A percentile compares a stretch with the other conserved stretches of the same genome.
Evolutionary conservation across 306 rosid species (phyloP).

Genomic region (Albizia julibrissin): DNA sequence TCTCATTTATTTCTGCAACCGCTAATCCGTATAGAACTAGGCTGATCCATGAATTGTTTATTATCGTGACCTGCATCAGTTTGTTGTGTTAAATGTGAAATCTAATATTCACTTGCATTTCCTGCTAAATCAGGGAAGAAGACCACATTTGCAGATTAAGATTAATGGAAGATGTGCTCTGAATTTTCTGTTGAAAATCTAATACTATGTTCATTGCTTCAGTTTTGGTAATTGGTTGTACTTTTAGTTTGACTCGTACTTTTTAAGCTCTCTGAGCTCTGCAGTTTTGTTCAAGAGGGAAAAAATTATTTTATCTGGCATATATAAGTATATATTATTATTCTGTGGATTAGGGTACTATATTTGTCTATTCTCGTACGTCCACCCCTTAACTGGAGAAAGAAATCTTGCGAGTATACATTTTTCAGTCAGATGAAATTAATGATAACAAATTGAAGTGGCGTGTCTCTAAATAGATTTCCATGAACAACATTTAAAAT

Average conservation of each 20-base stretch:
- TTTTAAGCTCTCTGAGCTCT: neutral
- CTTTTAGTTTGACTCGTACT: neutral
- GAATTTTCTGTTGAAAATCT: neutral
- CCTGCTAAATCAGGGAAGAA: neutral
- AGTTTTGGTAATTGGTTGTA: constrained; percentile 8
- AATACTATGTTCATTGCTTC: neutral
- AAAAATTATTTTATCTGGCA: neutral
- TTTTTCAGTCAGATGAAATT: too few species aligned
- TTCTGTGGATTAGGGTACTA: neutral
- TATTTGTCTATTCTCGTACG: neutral
- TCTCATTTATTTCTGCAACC: neutral
- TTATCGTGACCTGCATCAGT: neutral
- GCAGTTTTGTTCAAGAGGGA: neutral
- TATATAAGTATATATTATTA: neutral
- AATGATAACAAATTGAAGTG: too few species aligned
- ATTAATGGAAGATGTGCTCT: neutral
- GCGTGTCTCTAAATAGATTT: too few species aligned
- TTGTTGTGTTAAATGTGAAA: neutral
- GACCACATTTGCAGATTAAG: constrained; percentile 9
- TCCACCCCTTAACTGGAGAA: neutral
- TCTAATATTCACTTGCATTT: neutral
- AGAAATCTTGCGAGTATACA: neutral
- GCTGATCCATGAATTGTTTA: neutral
- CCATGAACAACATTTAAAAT: too few species aligned
- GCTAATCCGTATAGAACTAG: neutral